Evolutionary conservation across 2,329 filamentous ascomycete genomes (phyloP), one percentile per base, ranked within the genome.

Genomic region (Mariannaea sp.): DNA sequence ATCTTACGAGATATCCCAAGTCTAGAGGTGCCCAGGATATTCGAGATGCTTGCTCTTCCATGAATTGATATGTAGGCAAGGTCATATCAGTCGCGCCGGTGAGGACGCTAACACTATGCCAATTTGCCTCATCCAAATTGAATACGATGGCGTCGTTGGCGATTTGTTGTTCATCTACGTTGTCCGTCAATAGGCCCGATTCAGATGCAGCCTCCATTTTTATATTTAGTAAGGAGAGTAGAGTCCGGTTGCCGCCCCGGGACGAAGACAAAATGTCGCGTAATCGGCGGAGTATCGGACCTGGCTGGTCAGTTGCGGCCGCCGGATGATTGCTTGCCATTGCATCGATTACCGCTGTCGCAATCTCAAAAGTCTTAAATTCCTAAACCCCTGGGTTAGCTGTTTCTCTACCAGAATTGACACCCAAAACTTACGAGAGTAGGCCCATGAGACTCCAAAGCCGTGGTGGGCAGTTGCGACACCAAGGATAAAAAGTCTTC

Each of bases 371-470:
- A 2, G 76, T 76, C 43, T 78, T 78, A 59, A 75, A 75, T 59
- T 78, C 68, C 66, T 70, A 20, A 1, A 10, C 1, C 2, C n/a
- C 4, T 10, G 8, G 44, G 36, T 65, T 13, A 63, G 51, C 36
- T 20, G 5, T 1, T 2, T 9, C 1, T 2, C 0, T 1, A n/a
- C 1, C 3, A 3, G 1, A n/a, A 6, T 0, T 13, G 2, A 3
- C 2, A 6, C 9, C 13, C 1, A 2, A n/a, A 29, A 50, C 53
- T 44, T 43, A 51, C 77, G 60, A 80, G 73, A 1, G 74, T 75
- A 4, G 77, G 73, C 0, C 78, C 78, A 48, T 80, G 78, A 0
- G 77, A 77, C 53, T 80, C 77, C 3, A 80, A 70, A 0, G 77
- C 78, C 1, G 75, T 67, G 43, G 70, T 71, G 0, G 78, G 78